Evolutionary conservation across 495 filamentous ascomycete species (phyloP), one percentile per base, ranked within the genome.

Genomic region (Sordaria brevicollis): DNA sequence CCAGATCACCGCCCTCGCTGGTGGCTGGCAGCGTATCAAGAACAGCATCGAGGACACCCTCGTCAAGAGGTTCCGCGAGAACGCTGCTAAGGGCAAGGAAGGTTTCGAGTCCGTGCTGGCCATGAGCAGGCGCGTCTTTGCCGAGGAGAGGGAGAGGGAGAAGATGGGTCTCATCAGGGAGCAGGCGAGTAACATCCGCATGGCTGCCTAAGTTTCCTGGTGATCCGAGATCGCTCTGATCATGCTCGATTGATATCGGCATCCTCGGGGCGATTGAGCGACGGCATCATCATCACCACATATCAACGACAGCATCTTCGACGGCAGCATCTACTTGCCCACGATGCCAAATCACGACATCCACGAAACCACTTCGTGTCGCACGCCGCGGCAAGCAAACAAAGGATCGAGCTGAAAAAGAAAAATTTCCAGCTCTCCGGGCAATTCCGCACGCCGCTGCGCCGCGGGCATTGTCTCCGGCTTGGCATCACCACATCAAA

Each of bases 1-100:
- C 9, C 86, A 91, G 79, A 96, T 99, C 76, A 97, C 92, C 2
- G 95, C 95, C 1, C 83, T 98, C 15, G 96, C 93, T 77, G 94
- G 96, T 70, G 95, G 95, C 21, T 98, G 94, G 92, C 92, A 97
- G 80, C 93, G 92, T 75, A 89, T 99, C 76, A 94, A 91, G 82
- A 95, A 92, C 76, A 91, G 89, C 79, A 93, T 99, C 74, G 95
- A 99, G 81, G 92, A 97, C 72, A 90, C 92, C 49, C 91, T 92
- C 25, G 89, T 97, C 34, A 93, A 92, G 74, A 81, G 92, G 67
- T 98, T 99, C 80, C 83, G 87, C 54, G 92, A 99, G 77, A 99
- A 99, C 77, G 96, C 96, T 31, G 84, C 83, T 72, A 91, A 90
- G 78, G 95, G 95, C 65, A 89, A 90, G 67, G 92, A 97, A 76